These are phyloP conservation scores for Vicia faba DNA, from an alignment of 306 rosid species.

Conservation along the genomic window DNA sequence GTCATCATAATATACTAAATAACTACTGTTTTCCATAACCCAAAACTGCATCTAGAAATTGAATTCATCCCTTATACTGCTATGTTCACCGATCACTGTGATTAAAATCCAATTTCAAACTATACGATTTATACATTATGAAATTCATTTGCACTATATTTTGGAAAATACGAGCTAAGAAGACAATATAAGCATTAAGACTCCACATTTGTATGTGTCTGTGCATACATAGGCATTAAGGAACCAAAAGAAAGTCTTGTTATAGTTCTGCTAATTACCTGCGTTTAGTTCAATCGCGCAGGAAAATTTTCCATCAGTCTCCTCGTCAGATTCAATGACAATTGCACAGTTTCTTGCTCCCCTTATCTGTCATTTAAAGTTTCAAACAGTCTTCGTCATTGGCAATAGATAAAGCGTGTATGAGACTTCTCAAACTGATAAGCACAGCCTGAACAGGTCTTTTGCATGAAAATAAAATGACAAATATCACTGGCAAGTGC, in stretches of 20 bases:
- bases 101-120: slow-evolving; percentile 11
- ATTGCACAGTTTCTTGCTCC: slow-evolving; percentile 64
- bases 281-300: slow-evolving; percentile 61
- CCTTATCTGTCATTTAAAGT: slow-evolving; percentile 44
- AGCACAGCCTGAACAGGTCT: slow-evolving; percentile 1
- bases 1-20: slow-evolving; percentile 3
- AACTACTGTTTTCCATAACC: slow-evolving; percentile 8
- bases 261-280: slow-evolving; percentile 57
- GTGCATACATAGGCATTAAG: neutral
- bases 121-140: neutral
- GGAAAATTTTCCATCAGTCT: slow-evolving; percentile 63
- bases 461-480: slow-evolving; percentile 28
- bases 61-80: neutral
- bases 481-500: slow-evolving; percentile 35
- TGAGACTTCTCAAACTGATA: slow-evolving; percentile 18
- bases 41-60: slow-evolving; percentile 23
- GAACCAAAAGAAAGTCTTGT: slow-evolving; percentile 8
- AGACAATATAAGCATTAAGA: neutral
- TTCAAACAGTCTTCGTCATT: slow-evolving; percentile 18
- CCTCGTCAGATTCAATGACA: slow-evolving; percentile 88
- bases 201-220: neutral
- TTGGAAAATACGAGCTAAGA: neutral
- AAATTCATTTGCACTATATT: slow-evolving; percentile 11
- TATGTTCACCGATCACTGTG: neutral
- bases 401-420: slow-evolving; percentile 20